phyloP scores from a whole-genome alignment of 768 basidiomycete genomes.

The Serendipita sp. region DNA sequence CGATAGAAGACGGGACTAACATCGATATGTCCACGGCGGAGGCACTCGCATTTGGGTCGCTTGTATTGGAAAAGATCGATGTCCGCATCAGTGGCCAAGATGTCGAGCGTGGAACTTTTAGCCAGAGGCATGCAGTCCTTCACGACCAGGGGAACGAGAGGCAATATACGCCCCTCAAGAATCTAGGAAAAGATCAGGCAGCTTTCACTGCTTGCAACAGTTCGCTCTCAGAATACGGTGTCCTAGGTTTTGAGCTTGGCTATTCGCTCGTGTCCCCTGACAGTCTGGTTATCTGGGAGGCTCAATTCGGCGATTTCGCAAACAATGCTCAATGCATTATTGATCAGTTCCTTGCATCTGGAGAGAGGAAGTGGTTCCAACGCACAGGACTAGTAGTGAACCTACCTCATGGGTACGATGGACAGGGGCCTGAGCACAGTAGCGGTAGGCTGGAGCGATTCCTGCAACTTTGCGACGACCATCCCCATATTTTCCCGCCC shows the following conservation, averaged over 20 bases:
- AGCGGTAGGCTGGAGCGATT: constrained; percentile 91
- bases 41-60: constrained; percentile 87
- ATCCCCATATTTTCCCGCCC: constrained; percentile 80
- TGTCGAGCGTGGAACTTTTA: constrained; percentile 97
- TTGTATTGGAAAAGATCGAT: constrained; percentile 85
- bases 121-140: constrained; percentile 91
- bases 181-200: constrained; percentile 79
- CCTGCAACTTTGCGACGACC: constrained; percentile 95
- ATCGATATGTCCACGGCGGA: constrained; percentile 99
- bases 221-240: constrained; percentile 85
- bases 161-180: constrained; percentile 79
- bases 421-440: constrained; percentile 97
- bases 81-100: constrained; percentile 95
- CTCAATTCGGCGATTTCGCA: constrained; percentile 96
- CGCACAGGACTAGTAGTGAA: constrained; percentile 78
- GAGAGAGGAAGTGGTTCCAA: constrained; percentile 96
- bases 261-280: constrained; percentile 96
- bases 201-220: constrained; percentile 94
- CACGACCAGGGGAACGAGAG: constrained; percentile 90
- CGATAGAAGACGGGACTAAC: constrained; percentile 74
- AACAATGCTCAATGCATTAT: constrained; percentile 97
- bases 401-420: constrained; percentile 93
- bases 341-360: constrained; percentile 95
- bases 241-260: constrained; percentile 93
- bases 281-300: constrained; percentile 91